Percentiles rank a stretch among this genome's conserved stretches.
phyloP scores from a whole-genome alignment of 116 monocot species.

The Posidonia oceanica region DNA sequence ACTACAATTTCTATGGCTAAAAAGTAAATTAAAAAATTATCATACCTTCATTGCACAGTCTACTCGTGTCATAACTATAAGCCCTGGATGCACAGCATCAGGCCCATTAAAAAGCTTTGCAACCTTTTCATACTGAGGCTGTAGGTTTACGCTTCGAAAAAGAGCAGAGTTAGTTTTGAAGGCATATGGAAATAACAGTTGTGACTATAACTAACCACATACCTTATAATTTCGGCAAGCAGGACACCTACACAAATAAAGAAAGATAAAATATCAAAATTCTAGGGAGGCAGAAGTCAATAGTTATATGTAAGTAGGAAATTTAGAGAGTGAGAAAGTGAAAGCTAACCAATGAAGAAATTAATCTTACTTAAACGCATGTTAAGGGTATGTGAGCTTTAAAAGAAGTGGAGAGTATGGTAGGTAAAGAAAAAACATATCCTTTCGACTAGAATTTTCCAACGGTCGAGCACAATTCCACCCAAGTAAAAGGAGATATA shows the following conservation, averaged over 20 bases:
- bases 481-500: too few species aligned
- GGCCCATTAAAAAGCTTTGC: conserved; percentile 90
- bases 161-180: conserved; percentile 8
- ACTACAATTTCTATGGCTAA: background rate
- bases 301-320: too few species aligned
- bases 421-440: too few species aligned
- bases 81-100: conserved; percentile 86
- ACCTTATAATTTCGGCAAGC: conserved; percentile 99
- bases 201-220: background rate
- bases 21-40: background rate
- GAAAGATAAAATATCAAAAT: background rate
- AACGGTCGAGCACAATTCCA: too few species aligned
- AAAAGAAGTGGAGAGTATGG: too few species aligned
- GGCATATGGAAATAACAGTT: background rate
- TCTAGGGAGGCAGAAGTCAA: too few species aligned
- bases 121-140: conserved; percentile 95
- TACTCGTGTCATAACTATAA: conserved; percentile 69
- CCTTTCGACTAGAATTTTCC: too few species aligned
- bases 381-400: too few species aligned
- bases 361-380: too few species aligned
- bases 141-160: conserved; percentile 18
- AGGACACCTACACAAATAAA: conserved; percentile 60
- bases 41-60: conserved; percentile 93
- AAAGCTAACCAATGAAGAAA: too few species aligned
- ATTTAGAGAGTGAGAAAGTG: too few species aligned